Conservation (phyloP, 495 filamentous ascomycete species). For the Articulospora tetracladia region DNA sequence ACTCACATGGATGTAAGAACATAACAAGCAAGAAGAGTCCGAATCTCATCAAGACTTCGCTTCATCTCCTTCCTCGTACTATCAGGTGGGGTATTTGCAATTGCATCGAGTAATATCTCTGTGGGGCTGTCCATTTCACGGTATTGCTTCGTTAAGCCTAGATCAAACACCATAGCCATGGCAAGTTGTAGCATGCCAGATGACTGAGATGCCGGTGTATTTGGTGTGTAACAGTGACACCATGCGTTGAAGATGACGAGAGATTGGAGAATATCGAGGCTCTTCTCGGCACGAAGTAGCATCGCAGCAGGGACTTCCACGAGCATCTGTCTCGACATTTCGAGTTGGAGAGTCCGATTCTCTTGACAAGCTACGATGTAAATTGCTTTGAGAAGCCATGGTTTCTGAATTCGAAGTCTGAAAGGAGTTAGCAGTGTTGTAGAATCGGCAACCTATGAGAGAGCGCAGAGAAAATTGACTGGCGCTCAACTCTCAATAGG, state of each 20-base stretch:
- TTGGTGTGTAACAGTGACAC: slow-evolving; percentile 13
- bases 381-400: slow-evolving; percentile 17
- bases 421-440: neutral
- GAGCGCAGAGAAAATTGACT: too few relatives aligned
- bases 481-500: neutral
- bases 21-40: slow-evolving; percentile 16
- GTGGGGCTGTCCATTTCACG: slow-evolving; percentile 6
- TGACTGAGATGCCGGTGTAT: slow-evolving; percentile 1
- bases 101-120: slow-evolving; percentile 1
- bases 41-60: slow-evolving; percentile 13
- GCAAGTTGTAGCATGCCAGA: slow-evolving; percentile 12
- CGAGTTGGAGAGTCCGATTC: slow-evolving; percentile 7
- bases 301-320: slow-evolving; percentile 10
- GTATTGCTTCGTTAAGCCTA: slow-evolving; percentile 14
- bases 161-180: slow-evolving; percentile 15
- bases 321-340: slow-evolving; percentile 5
- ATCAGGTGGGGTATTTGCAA: neutral
- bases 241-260: slow-evolving; percentile 18
- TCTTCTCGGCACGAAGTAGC: slow-evolving; percentile 15
- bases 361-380: slow-evolving; percentile 12
- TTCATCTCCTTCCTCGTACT: slow-evolving; percentile 1
- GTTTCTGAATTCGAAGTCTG: slow-evolving; percentile 6
- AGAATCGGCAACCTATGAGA: too few relatives aligned
- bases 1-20: slow-evolving; percentile 14
- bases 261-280: slow-evolving; percentile 21